Conservation (phyloP, 179 eudicot species). For the Camellia oleifera region DNA sequence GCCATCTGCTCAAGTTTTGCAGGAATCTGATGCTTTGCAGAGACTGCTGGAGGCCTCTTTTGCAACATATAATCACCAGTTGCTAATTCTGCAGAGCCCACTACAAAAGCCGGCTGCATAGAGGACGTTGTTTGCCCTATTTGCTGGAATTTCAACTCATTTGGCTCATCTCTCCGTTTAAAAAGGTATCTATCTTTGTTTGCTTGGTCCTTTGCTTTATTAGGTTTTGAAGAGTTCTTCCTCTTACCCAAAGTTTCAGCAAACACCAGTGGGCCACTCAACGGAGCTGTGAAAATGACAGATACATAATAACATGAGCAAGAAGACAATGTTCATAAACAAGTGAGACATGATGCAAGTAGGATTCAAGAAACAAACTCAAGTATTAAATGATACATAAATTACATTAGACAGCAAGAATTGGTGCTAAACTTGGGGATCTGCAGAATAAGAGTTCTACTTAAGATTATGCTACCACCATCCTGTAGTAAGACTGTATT, state of each 20-base stretch:
- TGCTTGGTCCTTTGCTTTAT: conserved; percentile 54
- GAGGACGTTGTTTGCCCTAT: conserved; percentile 31
- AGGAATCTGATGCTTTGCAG: conserved; percentile 16
- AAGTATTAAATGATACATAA: background rate
- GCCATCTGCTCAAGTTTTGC: conserved; percentile 4
- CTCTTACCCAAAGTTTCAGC: conserved; percentile 70
- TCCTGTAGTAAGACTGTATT: background rate
- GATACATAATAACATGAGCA: conserved; percentile 10
- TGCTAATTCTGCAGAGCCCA: conserved; percentile 31
- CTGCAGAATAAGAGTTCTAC: background rate
- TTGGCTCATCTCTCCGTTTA: conserved; percentile 68
- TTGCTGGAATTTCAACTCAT: conserved; percentile 29
- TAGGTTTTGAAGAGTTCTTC: conserved; percentile 48
- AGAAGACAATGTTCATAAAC: conserved; percentile 8
- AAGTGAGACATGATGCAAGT: background rate
- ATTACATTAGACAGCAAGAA: background rate
- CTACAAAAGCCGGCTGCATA: conserved; percentile 36
- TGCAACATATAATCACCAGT: conserved; percentile 48
- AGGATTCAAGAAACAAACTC: background rate
- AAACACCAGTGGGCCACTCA: conserved; percentile 78
- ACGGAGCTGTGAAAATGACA: conserved; percentile 59
- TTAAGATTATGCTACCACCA: background rate
- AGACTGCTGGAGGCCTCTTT: conserved; percentile 34
- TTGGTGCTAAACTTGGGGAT: background rate
- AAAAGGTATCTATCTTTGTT: conserved; percentile 77